Percentiles rank a stretch among this genome's conserved stretches.
These are phyloP conservation scores for Macadamia tetraphylla DNA, from an alignment of 164 flowering plant species.

Conservation along the genomic window DNA sequence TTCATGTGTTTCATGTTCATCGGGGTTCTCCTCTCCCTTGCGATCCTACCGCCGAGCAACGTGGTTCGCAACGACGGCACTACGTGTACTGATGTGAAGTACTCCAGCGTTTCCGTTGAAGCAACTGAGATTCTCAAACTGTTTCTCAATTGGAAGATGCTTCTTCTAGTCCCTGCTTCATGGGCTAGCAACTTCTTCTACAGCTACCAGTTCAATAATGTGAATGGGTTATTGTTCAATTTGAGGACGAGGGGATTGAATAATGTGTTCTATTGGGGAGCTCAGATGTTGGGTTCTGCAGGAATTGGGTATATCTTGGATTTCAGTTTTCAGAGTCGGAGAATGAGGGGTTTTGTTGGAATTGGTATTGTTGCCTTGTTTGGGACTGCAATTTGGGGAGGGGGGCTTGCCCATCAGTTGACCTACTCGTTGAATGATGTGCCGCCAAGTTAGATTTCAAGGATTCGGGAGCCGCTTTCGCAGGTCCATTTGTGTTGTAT, in stretches of 20 bases:
- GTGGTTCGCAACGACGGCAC: conserved; percentile 80
- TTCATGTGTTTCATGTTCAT: conserved; percentile 80
- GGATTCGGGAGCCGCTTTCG: conserved; percentile 52
- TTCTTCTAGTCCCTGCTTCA: conserved; percentile 68
- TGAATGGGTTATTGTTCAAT: conserved; percentile 65
- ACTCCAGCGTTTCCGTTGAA: conserved; percentile 54
- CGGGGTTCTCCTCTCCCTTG: conserved; percentile 58
- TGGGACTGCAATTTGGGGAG: conserved; percentile 79
- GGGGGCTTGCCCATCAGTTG: conserved; percentile 82
- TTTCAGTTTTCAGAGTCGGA: conserved; percentile 69
- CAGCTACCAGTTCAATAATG: conserved; percentile 83
- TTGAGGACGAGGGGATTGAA: conserved; percentile 85
- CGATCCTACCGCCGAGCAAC: conserved; percentile 52
- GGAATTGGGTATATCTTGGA: conserved; percentile 72
- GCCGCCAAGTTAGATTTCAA: conserved; percentile 64
- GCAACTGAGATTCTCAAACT: conserved; percentile 49
- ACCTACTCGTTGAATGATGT: conserved; percentile 27
- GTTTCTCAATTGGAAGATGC: conserved; percentile 83
- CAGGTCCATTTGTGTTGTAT: conserved; percentile 83
- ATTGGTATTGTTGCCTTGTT: conserved; percentile 48
- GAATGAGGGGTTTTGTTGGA: conserved; percentile 66
- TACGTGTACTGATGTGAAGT: conserved; percentile 48
- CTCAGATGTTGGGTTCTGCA: conserved; percentile 88
- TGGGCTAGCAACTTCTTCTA: conserved; percentile 95
- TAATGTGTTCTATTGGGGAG: conserved; percentile 95